Conservation (phyloP, 495 filamentous ascomycete species). For the Hypoxylon fuscum region DNA sequence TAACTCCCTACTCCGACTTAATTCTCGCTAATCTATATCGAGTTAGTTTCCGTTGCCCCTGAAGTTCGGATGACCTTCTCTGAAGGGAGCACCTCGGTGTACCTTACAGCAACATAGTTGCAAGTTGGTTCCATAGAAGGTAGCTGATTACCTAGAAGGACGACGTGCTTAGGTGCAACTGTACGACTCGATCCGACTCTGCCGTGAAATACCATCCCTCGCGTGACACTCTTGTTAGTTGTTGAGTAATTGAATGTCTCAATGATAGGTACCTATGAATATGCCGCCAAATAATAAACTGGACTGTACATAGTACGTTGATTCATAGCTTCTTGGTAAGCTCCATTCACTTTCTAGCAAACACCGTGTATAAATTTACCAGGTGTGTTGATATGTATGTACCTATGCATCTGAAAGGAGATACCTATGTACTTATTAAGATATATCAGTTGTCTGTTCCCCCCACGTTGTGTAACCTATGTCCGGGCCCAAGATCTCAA, state of each 20-base stretch:
- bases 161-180: background rate
- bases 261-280: background rate
- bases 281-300: too few relatives aligned
- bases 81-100: background rate
- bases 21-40: background rate
- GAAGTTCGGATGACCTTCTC: background rate
- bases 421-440: constrained; percentile 1
- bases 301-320: too few relatives aligned
- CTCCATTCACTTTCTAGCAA: too few relatives aligned
- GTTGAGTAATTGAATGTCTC: background rate
- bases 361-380: too few relatives aligned
- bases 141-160: background rate
- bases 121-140: background rate
- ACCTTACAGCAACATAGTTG: background rate
- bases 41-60: background rate
- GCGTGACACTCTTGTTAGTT: background rate
- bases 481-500: constrained; percentile 28
- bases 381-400: too few relatives aligned
- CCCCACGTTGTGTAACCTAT: constrained; percentile 37
- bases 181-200: background rate
- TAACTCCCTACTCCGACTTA: constrained; percentile 2
- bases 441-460: constrained; percentile 20
- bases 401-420: too few relatives aligned
- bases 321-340: too few relatives aligned
- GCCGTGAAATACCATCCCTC: background rate